Percentiles rank a stretch among this genome's conserved stretches.
phyloP scores from a whole-genome alignment of 192 early-diverging fungal species.

The Rhizoclosmatium globosum region DNA sequence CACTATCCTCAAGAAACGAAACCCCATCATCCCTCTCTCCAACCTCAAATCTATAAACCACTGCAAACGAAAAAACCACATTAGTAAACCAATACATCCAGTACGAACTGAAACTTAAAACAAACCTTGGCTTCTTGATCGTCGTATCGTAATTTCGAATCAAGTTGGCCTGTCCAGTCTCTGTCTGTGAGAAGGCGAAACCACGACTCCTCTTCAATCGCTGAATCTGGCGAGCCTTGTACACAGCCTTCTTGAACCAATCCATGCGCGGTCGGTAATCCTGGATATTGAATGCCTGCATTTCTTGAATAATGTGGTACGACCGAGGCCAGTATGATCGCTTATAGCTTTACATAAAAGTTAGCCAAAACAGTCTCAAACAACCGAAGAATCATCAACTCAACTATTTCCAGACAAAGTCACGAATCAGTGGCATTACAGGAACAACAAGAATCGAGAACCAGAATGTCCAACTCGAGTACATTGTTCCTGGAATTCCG shows the following conservation, averaged over 20 bases:
- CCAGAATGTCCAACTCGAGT: slow-evolving; percentile 75
- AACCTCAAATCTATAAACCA: no score
- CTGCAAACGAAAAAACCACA: no score
- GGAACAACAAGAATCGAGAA: slow-evolving; percentile 83
- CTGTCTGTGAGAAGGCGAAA: slow-evolving; percentile 98
- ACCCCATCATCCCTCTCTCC: no score
- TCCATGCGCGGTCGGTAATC: slow-evolving; percentile 98
- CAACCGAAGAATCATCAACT: slow-evolving; percentile 48
- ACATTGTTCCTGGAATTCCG: slow-evolving; percentile 51
- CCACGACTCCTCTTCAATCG: slow-evolving; percentile 91
- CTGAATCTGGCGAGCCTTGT: slow-evolving; percentile 91
- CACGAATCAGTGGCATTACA: slow-evolving; percentile 81
- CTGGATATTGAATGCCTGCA: slow-evolving; percentile 99
- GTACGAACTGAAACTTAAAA: not conserved
- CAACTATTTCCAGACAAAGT: slow-evolving; percentile 95
- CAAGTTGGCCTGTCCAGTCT: slow-evolving; percentile 88
- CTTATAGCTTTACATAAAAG: slow-evolving; percentile 66
- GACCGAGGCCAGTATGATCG: slow-evolving; percentile 85
- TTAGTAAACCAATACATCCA: no score
- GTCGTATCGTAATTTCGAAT: slow-evolving; percentile 85
- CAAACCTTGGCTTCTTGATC: slow-evolving; percentile 60
- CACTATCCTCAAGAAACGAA: no score
- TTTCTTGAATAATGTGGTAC: slow-evolving; percentile 99
- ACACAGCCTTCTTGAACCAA: slow-evolving; percentile 97
- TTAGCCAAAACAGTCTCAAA: not conserved